Percentiles rank a stretch among this genome's conserved stretches.
Evolutionary conservation across 345 rosid species (phyloP).

Genomic region (Bruguiera parviflora): DNA sequence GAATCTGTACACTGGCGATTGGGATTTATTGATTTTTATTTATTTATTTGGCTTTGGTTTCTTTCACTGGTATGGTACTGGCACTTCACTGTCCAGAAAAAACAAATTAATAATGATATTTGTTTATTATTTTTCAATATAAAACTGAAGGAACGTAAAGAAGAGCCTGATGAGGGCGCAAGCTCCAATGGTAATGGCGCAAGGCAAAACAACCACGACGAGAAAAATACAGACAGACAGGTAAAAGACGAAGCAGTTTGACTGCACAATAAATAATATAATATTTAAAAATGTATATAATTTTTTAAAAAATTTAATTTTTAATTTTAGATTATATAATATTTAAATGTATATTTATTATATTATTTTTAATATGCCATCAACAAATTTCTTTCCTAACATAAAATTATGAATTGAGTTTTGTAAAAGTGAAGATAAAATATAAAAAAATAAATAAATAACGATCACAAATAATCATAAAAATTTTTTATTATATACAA

Average conservation of each 20-base stretch:
- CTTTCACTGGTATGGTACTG: conserved; percentile 30
- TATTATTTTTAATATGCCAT: too few relatives aligned
- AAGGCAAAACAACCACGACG: conserved; percentile 21
- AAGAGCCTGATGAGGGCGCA: conserved; percentile 53
- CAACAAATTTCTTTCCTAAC: too few relatives aligned
- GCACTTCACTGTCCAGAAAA: conserved; percentile 36
- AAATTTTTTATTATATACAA: too few relatives aligned
- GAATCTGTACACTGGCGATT: conserved; percentile 45
- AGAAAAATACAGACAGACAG: conserved; percentile 28
- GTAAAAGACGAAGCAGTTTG: background rate
- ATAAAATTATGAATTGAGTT: too few relatives aligned
- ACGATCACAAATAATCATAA: too few relatives aligned
- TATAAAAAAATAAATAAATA: too few relatives aligned
- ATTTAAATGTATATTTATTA: too few relatives aligned
- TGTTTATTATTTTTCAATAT: background rate
- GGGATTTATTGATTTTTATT: conserved; percentile 36
- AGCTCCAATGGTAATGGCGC: conserved; percentile 33
- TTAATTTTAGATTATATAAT: too few relatives aligned
- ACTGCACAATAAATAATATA: too few relatives aligned
- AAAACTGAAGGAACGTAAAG: background rate
- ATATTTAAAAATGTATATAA: too few relatives aligned
- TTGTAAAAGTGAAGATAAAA: too few relatives aligned
- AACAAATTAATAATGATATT: background rate
- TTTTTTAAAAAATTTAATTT: too few relatives aligned
- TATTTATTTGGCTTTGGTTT: conserved; percentile 25